These are phyloP conservation scores for Backusella psychrophila DNA, from an alignment of 192 early-diverging fungal genomes.

Conservation along the genomic window DNA sequence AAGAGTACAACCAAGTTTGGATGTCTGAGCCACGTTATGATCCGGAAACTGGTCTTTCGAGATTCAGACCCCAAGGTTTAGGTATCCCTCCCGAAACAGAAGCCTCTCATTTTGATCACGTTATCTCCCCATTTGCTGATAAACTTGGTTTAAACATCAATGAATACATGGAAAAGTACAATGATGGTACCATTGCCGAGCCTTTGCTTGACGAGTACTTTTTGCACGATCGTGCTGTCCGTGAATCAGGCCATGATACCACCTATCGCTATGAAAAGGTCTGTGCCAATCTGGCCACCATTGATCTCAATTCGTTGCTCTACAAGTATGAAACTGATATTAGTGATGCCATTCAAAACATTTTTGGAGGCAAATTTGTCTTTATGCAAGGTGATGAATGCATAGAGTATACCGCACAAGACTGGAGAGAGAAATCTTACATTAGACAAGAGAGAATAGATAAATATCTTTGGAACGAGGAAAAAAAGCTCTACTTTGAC, in stretches of 20 bases:
- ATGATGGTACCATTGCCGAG: slow-evolving; percentile 62
- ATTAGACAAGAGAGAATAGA: slow-evolving; percentile 65
- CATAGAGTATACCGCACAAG: slow-evolving; percentile 42
- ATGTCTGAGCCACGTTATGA: slow-evolving; percentile 79
- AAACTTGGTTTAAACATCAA: slow-evolving; percentile 60
- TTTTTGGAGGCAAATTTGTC: slow-evolving; percentile 50
- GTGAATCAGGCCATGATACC: slow-evolving; percentile 98
- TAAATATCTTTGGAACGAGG: slow-evolving; percentile 83
- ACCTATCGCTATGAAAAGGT: slow-evolving; percentile 90
- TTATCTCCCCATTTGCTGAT: slow-evolving; percentile 78
- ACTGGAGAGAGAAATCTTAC: slow-evolving; percentile 66
- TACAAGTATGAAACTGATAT: slow-evolving; percentile 98
- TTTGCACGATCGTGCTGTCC: slow-evolving; percentile 95
- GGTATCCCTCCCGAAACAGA: slow-evolving; percentile 99
- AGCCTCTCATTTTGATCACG: slow-evolving; percentile 84
- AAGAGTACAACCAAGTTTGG: slow-evolving; percentile 95
- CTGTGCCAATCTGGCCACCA: slow-evolving; percentile 89
- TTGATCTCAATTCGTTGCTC: slow-evolving; percentile 90
- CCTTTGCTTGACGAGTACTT: slow-evolving; percentile 93
- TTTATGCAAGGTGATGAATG: slow-evolving; percentile 23
- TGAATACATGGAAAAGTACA: slow-evolving; percentile 77
- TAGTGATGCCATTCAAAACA: slow-evolving; percentile 62
- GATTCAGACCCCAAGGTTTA: slow-evolving; percentile 84
- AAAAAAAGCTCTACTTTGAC: slow-evolving; percentile 85
- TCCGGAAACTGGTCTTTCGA: slow-evolving; percentile 68